phyloP scores from a whole-genome alignment of 345 rosid genomes.

The Streptanthus diversifolius region DNA sequence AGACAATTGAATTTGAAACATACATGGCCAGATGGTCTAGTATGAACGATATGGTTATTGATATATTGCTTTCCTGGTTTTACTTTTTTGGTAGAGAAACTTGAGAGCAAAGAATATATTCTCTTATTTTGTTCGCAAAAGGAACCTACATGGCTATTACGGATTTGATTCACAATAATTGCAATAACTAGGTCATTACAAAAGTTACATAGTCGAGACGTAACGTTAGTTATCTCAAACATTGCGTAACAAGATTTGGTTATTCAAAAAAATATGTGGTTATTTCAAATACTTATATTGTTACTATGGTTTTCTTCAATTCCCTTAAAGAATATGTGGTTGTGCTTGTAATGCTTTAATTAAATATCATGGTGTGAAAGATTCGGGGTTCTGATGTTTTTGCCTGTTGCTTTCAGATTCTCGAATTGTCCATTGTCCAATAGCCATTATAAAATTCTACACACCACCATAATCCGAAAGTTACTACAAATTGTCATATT shows the following conservation, averaged over 20 bases:
- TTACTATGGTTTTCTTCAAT: constrained; percentile 1
- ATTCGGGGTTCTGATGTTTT: constrained; percentile 21
- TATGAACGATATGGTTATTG: not conserved
- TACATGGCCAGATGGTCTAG: not conserved
- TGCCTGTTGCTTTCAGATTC: constrained; percentile 30
- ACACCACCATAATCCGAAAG: constrained; percentile 32
- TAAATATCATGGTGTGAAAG: constrained; percentile 12
- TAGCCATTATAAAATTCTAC: constrained; percentile 24
- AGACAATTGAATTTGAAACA: not conserved
- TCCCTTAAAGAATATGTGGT: constrained; percentile 12
- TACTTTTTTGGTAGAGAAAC: not conserved
- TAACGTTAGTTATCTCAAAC: not conserved
- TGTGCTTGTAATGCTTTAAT: constrained; percentile 22
- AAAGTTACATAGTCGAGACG: constrained; percentile 4
- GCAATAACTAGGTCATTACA: constrained; percentile 6
- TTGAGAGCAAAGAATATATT: not conserved
- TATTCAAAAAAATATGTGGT: too few relatives aligned
- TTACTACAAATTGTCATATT: constrained; percentile 13
- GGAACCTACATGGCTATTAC: not conserved
- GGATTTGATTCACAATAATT: constrained; percentile 18
- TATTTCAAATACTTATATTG: too few relatives aligned
- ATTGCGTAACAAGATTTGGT: not conserved
- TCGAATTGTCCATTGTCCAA: constrained; percentile 27
- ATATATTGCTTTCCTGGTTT: not conserved
- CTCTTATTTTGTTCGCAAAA: not conserved